Evolutionary conservation across 2,329 filamentous ascomycete species (phyloP).

Genomic region (Neocatenulostroma microsporum): DNA sequence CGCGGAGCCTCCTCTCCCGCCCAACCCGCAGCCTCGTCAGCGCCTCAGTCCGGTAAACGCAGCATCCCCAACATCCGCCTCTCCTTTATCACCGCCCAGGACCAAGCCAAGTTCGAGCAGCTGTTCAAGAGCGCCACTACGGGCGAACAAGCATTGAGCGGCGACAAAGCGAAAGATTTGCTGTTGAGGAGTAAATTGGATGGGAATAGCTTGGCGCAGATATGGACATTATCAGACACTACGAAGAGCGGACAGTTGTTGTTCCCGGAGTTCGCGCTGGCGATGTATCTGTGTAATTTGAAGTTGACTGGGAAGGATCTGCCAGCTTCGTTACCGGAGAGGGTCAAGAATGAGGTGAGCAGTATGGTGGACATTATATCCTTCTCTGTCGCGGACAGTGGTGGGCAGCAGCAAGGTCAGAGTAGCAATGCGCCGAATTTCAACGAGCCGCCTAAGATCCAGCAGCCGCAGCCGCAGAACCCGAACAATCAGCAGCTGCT

Average conservation of each 20-base stretch:
- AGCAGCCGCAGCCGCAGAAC: constrained; percentile 52
- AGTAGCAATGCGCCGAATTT: constrained; percentile 65
- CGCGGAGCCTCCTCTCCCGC: constrained; percentile 43
- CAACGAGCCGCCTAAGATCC: constrained; percentile 46
- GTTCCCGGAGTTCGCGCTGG: constrained; percentile 93
- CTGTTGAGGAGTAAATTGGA: constrained; percentile 81
- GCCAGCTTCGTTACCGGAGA: constrained; percentile 68
- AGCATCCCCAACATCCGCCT: constrained; percentile 91
- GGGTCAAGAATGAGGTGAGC: constrained; percentile 90
- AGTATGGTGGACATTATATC: constrained; percentile 99
- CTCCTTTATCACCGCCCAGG: constrained; percentile 90
- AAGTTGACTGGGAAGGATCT: constrained; percentile 80
- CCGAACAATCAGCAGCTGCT: constrained; percentile 59
- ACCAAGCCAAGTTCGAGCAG: constrained; percentile 95
- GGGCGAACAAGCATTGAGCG: constrained; percentile 74
- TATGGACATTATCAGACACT: constrained; percentile 92
- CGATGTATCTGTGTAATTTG: constrained; percentile 97
- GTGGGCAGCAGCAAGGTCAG: constrained; percentile 34
- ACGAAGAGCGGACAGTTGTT: constrained; percentile 93
- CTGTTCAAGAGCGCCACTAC: constrained; percentile 93
- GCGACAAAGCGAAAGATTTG: constrained; percentile 83
- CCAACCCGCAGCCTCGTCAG: constrained; percentile 49
- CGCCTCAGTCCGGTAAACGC: constrained; percentile 52
- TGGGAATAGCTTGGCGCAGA: constrained; percentile 80
- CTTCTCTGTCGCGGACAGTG: constrained; percentile 76